Evolutionary conservation across 257 asterid genomes (phyloP).

Genomic region (Cordia subcordata): DNA sequence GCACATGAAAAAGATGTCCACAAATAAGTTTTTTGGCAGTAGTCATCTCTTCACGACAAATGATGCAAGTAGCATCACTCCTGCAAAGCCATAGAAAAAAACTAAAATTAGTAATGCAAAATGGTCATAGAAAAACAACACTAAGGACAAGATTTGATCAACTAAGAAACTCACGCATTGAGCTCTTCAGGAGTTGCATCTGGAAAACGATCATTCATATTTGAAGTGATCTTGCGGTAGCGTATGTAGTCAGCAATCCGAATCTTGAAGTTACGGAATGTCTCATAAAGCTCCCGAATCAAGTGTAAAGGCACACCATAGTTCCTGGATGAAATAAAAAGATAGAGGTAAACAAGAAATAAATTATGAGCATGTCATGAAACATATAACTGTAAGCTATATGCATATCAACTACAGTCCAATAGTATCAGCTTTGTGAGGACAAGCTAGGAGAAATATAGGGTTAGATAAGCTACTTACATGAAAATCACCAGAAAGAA

Average conservation of each 20-base stretch:
- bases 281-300: constrained; percentile 95
- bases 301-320: constrained; percentile 96
- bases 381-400: background rate
- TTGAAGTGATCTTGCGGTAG: constrained; percentile 85
- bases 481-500: constrained; percentile 92
- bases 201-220: constrained; percentile 93
- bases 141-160: constrained; percentile 3
- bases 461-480: constrained; percentile 43
- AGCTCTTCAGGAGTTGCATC: constrained; percentile 97
- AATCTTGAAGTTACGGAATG: constrained; percentile 82
- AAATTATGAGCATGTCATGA: background rate
- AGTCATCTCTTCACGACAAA: constrained; percentile 99
- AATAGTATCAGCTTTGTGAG: background rate
- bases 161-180: constrained; percentile 42
- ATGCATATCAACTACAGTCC: background rate
- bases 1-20: constrained; percentile 80
- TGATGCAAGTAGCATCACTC: constrained; percentile 85
- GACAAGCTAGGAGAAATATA: background rate
- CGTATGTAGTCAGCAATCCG: constrained; percentile 93
- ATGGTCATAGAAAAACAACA: too few relatives aligned
- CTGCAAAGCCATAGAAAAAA: constrained; percentile 34
- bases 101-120: constrained; percentile 7
- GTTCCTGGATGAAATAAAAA: constrained; percentile 39
- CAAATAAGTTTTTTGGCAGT: constrained; percentile 85
- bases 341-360: constrained; percentile 1